Conservation (phyloP, 345 rosid species). For the Populus davidiana region DNA sequence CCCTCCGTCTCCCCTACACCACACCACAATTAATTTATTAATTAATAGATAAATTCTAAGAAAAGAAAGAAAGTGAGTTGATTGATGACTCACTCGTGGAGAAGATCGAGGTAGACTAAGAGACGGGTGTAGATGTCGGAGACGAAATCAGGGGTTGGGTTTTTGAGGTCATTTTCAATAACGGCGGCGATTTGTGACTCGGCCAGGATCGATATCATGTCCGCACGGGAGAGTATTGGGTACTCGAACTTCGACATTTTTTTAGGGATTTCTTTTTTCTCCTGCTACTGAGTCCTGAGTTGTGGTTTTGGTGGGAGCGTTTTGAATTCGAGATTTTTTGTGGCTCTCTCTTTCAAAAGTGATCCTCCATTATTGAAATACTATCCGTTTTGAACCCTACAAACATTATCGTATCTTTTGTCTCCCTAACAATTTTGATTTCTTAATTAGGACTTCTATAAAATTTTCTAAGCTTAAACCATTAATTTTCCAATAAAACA, state of each 20-base stretch:
- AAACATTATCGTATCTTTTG: too few species aligned
- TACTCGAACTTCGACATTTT: slow-evolving; percentile 73
- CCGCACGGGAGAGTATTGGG: slow-evolving; percentile 57
- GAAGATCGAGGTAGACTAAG: slow-evolving; percentile 59
- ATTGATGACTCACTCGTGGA: slow-evolving; percentile 46
- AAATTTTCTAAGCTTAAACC: too few species aligned
- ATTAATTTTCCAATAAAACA: too few species aligned
- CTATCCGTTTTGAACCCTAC: too few species aligned
- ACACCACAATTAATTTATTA: background rate
- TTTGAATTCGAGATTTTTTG: background rate
- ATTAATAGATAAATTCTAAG: background rate
- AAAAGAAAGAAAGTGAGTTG: background rate
- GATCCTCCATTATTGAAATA: too few species aligned
- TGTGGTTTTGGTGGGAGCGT: background rate
- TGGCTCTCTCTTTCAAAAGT: too few species aligned
- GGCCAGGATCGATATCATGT: slow-evolving; percentile 50
- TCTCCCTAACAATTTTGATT: too few species aligned
- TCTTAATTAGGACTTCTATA: too few species aligned
- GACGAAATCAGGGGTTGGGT: slow-evolving; percentile 51
- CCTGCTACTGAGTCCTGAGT: background rate
- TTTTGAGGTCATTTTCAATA: slow-evolving; percentile 44
- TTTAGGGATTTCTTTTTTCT: background rate
- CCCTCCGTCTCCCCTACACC: slow-evolving; percentile 66
- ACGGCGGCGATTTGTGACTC: slow-evolving; percentile 59
- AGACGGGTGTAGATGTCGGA: slow-evolving; percentile 60